Base-by-base conservation (phyloP, 2,329 filamentous ascomycete species). In the Cladophialophora exuberans region DNA sequence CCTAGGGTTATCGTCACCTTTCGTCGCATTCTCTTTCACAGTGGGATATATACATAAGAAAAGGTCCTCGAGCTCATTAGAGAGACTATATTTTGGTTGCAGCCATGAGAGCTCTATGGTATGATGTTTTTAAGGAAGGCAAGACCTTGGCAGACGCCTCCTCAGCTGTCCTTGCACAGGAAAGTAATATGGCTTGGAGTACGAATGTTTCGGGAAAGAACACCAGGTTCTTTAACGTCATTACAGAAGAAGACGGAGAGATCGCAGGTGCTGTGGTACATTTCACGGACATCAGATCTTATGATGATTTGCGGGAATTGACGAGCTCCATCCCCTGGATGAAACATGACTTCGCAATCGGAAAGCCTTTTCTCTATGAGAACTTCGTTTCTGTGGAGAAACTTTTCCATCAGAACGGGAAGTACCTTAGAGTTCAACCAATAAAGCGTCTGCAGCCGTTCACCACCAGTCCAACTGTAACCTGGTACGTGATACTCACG, bases 241-340 rank as follows among this genome's bases (percentile, higher is more conserved):
- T 49, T 31, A 18, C 13, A 17, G 45, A 49, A 17, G 31, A 36
- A 11, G 22, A 38, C 31, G 45, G 33, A 23, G 45, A 36, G 11
- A 38, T 49, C 23, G 45, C 45, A 38, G 45, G 45, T n/a, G 45
- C 45, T 17, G 45, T 49, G 45, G 45, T 49, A 11, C 45, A 49
- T 25, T 26, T 49, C 23, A 36, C 45, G 9, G 45, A 38, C n/a
- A 36, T 49, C 45, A 38, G 23, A 38, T 20, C n/a, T 25, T 49
- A 49, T 38, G 30, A 36, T 13, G 9, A 15, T 23, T 49, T 49
- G 31, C 15, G 5, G 15, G 28, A 36, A 13, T 49, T 49, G 9
- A 49, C 22, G 17, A 26, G 31, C 4, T 11, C 28, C 20, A 26
- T 49, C 10, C 45, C 45, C 7, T 49, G 45, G 45, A 49, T 49